Conservation (phyloP, 305 asterid genomes). For the Solanum hybrid region DNA sequence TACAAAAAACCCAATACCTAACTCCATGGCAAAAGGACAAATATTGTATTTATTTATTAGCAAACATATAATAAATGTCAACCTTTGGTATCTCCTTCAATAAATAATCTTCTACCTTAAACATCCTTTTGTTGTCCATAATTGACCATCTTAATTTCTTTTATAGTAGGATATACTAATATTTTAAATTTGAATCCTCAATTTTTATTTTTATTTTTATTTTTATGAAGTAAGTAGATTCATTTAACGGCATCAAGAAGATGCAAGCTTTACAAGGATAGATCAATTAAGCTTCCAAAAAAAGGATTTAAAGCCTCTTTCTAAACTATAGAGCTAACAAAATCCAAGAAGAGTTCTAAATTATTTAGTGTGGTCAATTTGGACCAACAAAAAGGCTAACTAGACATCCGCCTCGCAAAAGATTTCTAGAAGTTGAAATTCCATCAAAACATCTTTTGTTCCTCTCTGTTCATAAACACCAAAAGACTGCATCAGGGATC, state of each 20-base stretch:
- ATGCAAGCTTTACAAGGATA: background rate
- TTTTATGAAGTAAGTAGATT: background rate
- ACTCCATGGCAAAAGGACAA: background rate
- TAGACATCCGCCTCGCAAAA: background rate
- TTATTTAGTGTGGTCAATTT: background rate
- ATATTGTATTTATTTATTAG: background rate
- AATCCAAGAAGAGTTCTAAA: background rate
- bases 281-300: background rate
- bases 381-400: background rate
- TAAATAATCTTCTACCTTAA: background rate
- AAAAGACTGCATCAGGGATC: background rate
- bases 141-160: background rate
- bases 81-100: background rate
- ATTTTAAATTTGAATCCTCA: background rate
- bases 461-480: background rate
- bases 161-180: background rate
- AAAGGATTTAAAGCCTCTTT: background rate
- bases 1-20: background rate
- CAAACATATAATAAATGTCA: background rate
- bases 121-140: background rate
- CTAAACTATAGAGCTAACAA: background rate
- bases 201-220: too few relatives aligned
- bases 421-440: background rate
- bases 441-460: background rate
- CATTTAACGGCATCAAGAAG: background rate